Percentiles rank a stretch among this genome's conserved stretches.
These are phyloP conservation scores for Smallanthus sonchifolius DNA, from an alignment of 129 eudicot species.

Conservation along the genomic window DNA sequence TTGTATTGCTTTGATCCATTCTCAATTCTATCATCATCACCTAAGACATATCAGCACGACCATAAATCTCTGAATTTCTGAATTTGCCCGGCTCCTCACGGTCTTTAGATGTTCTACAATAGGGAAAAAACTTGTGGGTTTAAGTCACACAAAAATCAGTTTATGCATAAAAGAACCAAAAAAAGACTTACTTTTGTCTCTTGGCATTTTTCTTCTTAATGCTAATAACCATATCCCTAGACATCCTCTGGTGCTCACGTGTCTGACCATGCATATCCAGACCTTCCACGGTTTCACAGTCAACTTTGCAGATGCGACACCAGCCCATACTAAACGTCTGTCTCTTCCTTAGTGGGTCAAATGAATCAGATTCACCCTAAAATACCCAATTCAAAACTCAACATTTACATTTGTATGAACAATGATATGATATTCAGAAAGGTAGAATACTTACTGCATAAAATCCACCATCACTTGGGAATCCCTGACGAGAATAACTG, in stretches of 20 bases:
- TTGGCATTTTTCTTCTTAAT: constrained; percentile 77
- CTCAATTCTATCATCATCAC: constrained; percentile 14
- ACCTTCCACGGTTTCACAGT: constrained; percentile 91
- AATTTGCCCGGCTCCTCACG: constrained; percentile 56
- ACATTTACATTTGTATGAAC: constrained; percentile 9
- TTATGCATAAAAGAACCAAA: not conserved
- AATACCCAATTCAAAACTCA: constrained; percentile 4
- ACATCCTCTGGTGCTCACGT: constrained; percentile 83
- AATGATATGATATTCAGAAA: constrained; percentile 5
- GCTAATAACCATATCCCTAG: constrained; percentile 80
- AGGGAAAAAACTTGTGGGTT: not conserved
- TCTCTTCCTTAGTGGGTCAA: constrained; percentile 68
- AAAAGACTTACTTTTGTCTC: constrained; percentile 58
- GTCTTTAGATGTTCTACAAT: constrained; percentile 48
- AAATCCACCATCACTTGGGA: constrained; percentile 49
- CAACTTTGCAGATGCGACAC: constrained; percentile 94
- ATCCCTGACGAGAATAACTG: constrained; percentile 50
- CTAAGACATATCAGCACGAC: constrained; percentile 55
- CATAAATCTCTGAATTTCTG: constrained; percentile 42
- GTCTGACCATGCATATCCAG: constrained; percentile 92
- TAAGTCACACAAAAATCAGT: constrained; percentile 1
- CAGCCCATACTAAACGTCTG: constrained; percentile 63
- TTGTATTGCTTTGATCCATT: constrained; percentile 9
- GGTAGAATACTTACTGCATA: constrained; percentile 51
- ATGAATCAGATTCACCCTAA: constrained; percentile 67